A percentile compares a stretch with the other conserved stretches of the same genome.
These are phyloP conservation scores for Trifolium subterraneum DNA, from an alignment of 306 rosid genomes.

Conservation along the genomic window DNA sequence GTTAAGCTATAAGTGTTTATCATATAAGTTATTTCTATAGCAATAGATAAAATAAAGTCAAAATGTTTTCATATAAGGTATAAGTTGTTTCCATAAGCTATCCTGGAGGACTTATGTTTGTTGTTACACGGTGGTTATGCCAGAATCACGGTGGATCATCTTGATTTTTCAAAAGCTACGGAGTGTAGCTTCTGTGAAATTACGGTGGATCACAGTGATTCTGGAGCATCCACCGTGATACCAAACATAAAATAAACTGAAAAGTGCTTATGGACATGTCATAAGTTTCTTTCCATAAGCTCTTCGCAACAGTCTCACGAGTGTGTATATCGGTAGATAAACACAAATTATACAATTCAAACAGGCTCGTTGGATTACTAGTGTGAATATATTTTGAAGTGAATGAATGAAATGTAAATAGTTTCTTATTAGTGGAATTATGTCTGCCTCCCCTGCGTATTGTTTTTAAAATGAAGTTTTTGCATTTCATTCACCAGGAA, in stretches of 20 bases:
- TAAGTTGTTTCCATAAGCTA: background rate
- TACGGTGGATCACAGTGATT: no score
- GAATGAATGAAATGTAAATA: background rate
- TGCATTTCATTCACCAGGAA: slow-evolving; percentile 46
- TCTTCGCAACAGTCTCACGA: background rate
- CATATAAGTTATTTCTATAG: background rate
- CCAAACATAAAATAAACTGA: background rate
- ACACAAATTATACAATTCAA: background rate
- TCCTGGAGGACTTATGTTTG: background rate
- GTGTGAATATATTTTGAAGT: background rate
- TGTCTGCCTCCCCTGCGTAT: background rate
- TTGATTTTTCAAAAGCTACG: no score
- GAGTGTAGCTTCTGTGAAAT: no score
- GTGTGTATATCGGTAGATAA: background rate
- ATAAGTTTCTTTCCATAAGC: background rate
- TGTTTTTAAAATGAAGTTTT: background rate
- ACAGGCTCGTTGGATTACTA: background rate
- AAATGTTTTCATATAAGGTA: background rate
- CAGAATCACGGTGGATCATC: no score
- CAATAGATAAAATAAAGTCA: background rate
- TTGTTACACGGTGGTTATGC: no score
- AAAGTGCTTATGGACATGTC: background rate
- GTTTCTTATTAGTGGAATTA: background rate
- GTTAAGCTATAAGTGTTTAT: background rate
- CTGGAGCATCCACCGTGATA: no score